phyloP scores from a whole-genome alignment of 371 early-diverging fungal species.

The Funneliformis caledonium region DNA sequence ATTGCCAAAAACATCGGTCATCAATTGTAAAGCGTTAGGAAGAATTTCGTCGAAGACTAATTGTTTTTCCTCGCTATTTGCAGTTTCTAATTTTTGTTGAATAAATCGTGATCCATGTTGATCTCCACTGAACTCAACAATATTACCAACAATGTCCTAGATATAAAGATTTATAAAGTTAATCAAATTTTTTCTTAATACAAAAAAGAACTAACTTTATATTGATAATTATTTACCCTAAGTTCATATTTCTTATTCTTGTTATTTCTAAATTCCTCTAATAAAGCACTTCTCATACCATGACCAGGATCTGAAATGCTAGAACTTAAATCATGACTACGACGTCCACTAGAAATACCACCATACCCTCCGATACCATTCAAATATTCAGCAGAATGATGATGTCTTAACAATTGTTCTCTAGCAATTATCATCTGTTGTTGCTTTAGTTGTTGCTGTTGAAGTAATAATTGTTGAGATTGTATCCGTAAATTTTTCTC shows the following conservation, averaged over 20 bases:
- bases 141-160: constrained; percentile 89
- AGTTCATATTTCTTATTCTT: constrained; percentile 94
- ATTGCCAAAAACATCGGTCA: constrained; percentile 99
- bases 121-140: constrained; percentile 98
- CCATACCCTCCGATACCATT: constrained; percentile 27
- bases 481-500: constrained; percentile 64
- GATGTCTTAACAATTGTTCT: constrained; percentile 59
- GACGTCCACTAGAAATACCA: constrained; percentile 31
- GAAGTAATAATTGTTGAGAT: constrained; percentile 59
- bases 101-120: constrained; percentile 99
- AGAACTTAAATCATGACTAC: constrained; percentile 36
- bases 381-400: constrained; percentile 47
- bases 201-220: not conserved
- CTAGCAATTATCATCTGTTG: constrained; percentile 57
- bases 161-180: not conserved
- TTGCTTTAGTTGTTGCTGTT: constrained; percentile 51
- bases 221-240: constrained; percentile 51
- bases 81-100: constrained; percentile 97
- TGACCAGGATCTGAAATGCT: constrained; percentile 54
- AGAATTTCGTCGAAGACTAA: constrained; percentile 97
- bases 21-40: constrained; percentile 91
- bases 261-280: constrained; percentile 95
- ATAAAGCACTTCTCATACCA: constrained; percentile 76
- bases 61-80: constrained; percentile 91
- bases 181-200: not conserved